phyloP scores from a whole-genome alignment of 306 rosid species.

The Vicia sativa region DNA sequence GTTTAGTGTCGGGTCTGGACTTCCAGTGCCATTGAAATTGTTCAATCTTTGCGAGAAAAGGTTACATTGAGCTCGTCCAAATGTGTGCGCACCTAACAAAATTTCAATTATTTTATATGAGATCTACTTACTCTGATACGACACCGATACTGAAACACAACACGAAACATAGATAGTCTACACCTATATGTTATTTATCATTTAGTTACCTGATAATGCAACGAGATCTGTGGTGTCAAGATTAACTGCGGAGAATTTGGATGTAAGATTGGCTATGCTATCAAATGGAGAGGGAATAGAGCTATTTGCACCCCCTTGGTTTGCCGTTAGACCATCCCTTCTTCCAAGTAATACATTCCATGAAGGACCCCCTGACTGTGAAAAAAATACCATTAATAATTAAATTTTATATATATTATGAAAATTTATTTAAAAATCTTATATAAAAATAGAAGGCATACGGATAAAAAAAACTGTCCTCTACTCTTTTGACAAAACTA shows the following conservation, averaged over 20 bases:
- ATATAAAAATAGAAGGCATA: too few relatives aligned
- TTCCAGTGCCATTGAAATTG: conserved; percentile 53
- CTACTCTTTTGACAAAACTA: too few relatives aligned
- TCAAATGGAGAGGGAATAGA: conserved; percentile 62
- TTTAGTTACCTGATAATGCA: conserved; percentile 63
- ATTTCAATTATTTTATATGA: too few relatives aligned
- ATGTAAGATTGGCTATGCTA: conserved; percentile 46
- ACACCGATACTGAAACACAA: too few relatives aligned
- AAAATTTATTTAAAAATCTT: too few relatives aligned
- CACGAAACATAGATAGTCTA: too few relatives aligned
- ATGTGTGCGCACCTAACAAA: conserved; percentile 66
- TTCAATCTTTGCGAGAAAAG: conserved; percentile 51
- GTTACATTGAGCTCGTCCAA: conserved; percentile 69
- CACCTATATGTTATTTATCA: background rate
- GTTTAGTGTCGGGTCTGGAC: conserved; percentile 64
- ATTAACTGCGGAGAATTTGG: conserved; percentile 61
- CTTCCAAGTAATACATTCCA: conserved; percentile 77
- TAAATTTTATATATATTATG: background rate
- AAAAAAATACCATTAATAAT: conserved; percentile 8
- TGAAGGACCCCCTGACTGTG: conserved; percentile 70
- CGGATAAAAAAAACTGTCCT: too few relatives aligned
- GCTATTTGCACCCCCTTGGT: conserved; percentile 61
- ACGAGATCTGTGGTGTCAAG: conserved; percentile 72
- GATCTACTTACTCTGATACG: too few relatives aligned
- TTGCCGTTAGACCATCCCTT: conserved; percentile 65